These are phyloP conservation scores for Collybia sp. DNA, from an alignment of 768 basidiomycete species.

Conservation along the genomic window DNA sequence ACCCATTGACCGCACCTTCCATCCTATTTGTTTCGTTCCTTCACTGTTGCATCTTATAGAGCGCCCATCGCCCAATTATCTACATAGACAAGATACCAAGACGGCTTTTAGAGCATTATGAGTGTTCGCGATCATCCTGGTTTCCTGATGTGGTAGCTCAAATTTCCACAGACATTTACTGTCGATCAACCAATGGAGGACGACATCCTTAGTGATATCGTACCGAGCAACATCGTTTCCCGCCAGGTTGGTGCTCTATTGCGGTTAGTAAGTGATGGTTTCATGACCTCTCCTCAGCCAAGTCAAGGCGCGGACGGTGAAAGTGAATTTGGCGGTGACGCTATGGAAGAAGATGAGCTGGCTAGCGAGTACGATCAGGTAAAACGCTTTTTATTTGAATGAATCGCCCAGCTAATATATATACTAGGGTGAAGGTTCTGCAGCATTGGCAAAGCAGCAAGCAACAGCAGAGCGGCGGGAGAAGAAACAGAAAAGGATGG, in stretches of 20 bases:
- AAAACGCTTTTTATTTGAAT: conserved; percentile 14
- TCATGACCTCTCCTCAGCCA: conserved; percentile 20
- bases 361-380: conserved; percentile 48
- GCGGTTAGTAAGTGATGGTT: too few species aligned
- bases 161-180: conserved; percentile 28
- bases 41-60: too few species aligned
- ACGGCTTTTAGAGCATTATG: conserved; percentile 4
- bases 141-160: not conserved
- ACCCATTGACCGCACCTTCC: too few species aligned
- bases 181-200: conserved; percentile 46
- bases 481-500: conserved; percentile 52
- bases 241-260: conserved; percentile 56
- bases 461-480: conserved; percentile 25
- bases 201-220: conserved; percentile 86
- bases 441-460: conserved; percentile 26
- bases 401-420: not conserved
- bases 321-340: conserved; percentile 65
- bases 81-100: too few species aligned
- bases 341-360: conserved; percentile 58
- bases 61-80: too few species aligned
- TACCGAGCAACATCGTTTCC: conserved; percentile 89
- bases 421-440: conserved; percentile 10
- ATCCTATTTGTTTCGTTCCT: too few species aligned
- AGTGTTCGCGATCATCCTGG: conserved; percentile 13
- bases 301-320: conserved; percentile 74